Conservation (phyloP, 2,329 filamentous ascomycete species). For the Onygenales sp. region DNA sequence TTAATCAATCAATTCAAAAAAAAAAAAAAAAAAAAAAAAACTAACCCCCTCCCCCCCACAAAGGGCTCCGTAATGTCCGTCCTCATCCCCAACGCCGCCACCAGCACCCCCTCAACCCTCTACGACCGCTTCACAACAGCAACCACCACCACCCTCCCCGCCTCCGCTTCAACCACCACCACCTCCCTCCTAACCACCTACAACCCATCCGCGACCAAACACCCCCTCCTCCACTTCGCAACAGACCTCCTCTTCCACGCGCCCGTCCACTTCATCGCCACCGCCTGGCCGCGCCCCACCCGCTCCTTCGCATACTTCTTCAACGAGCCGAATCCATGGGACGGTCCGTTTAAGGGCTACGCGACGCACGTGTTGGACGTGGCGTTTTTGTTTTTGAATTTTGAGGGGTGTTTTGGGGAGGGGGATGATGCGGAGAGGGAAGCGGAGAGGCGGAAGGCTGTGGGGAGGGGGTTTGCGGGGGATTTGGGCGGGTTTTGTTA, state of each 20-base stretch:
- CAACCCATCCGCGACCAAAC: background rate
- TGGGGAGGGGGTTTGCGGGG: background rate
- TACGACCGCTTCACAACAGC: background rate
- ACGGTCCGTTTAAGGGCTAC: constrained; percentile 31
- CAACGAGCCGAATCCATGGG: constrained; percentile 41
- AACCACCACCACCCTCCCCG: background rate
- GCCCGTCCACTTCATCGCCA: constrained; percentile 32
- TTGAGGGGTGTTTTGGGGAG: no score
- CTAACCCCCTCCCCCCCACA: background rate
- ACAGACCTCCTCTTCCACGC: constrained; percentile 40
- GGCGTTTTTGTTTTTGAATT: constrained; percentile 39
- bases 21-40: background rate
- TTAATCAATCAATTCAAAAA: background rate
- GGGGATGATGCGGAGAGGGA: background rate
- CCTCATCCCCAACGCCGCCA: background rate
- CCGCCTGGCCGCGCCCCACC: constrained; percentile 21
- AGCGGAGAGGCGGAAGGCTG: background rate
- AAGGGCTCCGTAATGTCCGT: background rate
- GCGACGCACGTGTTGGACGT: constrained; percentile 39
- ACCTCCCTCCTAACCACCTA: background rate
- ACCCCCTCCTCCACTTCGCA: constrained; percentile 31
- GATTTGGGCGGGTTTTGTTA: background rate
- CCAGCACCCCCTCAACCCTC: background rate
- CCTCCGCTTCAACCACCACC: background rate
- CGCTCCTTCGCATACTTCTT: constrained; percentile 34